A percentile compares a stretch with the other conserved stretches of the same genome.
phyloP scores from a whole-genome alignment of 441 rosid species.

The Gossypium gossypioides region DNA sequence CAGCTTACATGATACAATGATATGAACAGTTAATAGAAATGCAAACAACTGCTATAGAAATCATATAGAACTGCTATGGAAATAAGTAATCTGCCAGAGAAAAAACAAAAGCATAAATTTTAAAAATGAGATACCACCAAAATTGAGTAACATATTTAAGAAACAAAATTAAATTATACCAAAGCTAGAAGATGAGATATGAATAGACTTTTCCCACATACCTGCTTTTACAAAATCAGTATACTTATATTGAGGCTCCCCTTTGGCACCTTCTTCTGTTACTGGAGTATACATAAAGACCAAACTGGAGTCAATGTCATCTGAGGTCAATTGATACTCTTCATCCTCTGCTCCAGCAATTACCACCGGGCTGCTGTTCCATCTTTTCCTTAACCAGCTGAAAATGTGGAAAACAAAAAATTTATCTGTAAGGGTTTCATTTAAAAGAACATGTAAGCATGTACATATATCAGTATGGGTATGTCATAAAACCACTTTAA shows the following conservation, averaged over 20 bases:
- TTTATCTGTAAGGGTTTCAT: not conserved
- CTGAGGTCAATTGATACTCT: conserved; percentile 64
- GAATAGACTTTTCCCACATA: conserved; percentile 16
- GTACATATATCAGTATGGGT: not conserved
- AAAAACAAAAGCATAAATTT: not conserved
- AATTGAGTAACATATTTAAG: not conserved
- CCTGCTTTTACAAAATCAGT: conserved; percentile 98
- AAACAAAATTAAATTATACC: not conserved
- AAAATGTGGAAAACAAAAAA: conserved; percentile 5
- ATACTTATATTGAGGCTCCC: conserved; percentile 93
- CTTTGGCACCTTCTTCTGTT: conserved; percentile 88
- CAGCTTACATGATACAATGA: not conserved
- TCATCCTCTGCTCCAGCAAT: conserved; percentile 89
- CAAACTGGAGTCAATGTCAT: conserved; percentile 89
- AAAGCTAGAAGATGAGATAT: not conserved
- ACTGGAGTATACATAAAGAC: conserved; percentile 98
- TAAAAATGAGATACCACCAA: not conserved
- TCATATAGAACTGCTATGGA: not conserved
- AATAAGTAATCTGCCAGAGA: not conserved
- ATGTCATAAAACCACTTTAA: not conserved
- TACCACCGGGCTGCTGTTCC: conserved; percentile 91
- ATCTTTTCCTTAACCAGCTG: conserved; percentile 92
- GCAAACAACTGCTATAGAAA: not conserved
- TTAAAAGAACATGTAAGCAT: not conserved
- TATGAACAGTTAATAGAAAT: not conserved